A percentile compares a stretch with the other conserved stretches of the same genome.
Evolutionary conservation across 2,329 filamentous ascomycete species (phyloP).

Genomic region (Botrytis medusae): DNA sequence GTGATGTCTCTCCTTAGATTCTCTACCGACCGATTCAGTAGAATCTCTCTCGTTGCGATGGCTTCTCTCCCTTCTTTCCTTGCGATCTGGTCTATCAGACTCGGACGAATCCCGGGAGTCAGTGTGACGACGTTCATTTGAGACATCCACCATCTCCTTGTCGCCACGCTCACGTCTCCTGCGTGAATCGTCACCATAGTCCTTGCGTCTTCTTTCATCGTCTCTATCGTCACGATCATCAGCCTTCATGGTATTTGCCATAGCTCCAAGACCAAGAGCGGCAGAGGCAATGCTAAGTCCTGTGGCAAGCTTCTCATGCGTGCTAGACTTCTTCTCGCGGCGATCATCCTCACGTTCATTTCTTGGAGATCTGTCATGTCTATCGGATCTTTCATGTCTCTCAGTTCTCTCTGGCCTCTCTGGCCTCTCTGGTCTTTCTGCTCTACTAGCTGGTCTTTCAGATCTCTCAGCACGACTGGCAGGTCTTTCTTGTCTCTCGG

Average conservation of each 20-base stretch:
- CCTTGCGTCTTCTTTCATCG: conserved; percentile 31
- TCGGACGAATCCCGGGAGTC: conserved; percentile 21
- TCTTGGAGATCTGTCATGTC: conserved; percentile 22
- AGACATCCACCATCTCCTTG: conserved; percentile 28
- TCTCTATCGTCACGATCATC: conserved; percentile 36
- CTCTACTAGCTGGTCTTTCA: conserved; percentile 11
- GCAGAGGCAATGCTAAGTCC: conserved; percentile 39
- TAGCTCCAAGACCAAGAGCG: conserved; percentile 38
- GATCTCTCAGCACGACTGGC: not conserved
- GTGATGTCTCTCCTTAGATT: conserved; percentile 30
- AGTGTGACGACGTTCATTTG: conserved; percentile 30
- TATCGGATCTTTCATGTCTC: conserved; percentile 26
- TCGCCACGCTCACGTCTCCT: conserved; percentile 34
- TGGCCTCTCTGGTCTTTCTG: conserved; percentile 22
- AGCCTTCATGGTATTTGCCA: conserved; percentile 35
- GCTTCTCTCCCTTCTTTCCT: conserved; percentile 33
- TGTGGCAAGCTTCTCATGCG: conserved; percentile 36
- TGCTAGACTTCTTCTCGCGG: conserved; percentile 28
- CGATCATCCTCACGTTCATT: conserved; percentile 24
- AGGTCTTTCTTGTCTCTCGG: conserved; percentile 15
- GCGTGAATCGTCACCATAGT: conserved; percentile 37
- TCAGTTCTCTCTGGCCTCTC: conserved; percentile 25
- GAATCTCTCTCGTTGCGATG: conserved; percentile 30
- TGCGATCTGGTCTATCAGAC: conserved; percentile 25
- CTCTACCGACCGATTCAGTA: conserved; percentile 31